Evolutionary conservation across 2,329 filamentous ascomycete genomes (phyloP).

Genomic region (Penicillium sp.): DNA sequence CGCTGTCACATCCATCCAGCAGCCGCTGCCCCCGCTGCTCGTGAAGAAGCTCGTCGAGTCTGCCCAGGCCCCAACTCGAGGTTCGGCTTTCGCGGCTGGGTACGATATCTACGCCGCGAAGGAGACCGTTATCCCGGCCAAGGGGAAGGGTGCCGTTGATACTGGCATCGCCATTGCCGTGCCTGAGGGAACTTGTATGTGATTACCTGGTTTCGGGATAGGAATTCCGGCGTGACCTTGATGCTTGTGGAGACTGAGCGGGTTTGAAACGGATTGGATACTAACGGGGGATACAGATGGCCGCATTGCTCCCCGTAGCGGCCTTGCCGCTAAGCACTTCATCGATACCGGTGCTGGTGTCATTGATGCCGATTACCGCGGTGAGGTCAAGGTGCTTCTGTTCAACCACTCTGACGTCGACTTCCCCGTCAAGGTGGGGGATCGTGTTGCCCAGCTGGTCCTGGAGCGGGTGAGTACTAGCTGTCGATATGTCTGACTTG

Average conservation of each 20-base stretch:
- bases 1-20: slow-evolving; percentile 38
- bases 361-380: slow-evolving; percentile 95
- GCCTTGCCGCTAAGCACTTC: slow-evolving; percentile 86
- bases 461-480: slow-evolving; percentile 64
- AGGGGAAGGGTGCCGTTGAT: slow-evolving; percentile 80
- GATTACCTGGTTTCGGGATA: background rate
- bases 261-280: background rate
- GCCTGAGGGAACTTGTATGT: slow-evolving; percentile 81
- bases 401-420: slow-evolving; percentile 87
- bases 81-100: slow-evolving; percentile 83
- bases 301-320: slow-evolving; percentile 84
- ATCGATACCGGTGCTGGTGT: slow-evolving; percentile 96
- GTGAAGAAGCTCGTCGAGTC: slow-evolving; percentile 83
- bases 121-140: slow-evolving; percentile 69
- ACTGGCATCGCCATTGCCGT: slow-evolving; percentile 91
- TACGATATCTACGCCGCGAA: slow-evolving; percentile 86
- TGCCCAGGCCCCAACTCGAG: slow-evolving; percentile 79
- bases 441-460: slow-evolving; percentile 89
- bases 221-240: background rate
- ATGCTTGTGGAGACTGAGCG: background rate
- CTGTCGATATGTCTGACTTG: background rate
- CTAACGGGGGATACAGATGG: slow-evolving; percentile 61
- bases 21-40: slow-evolving; percentile 60
- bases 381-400: slow-evolving; percentile 86
- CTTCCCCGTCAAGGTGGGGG: slow-evolving; percentile 76